phyloP scores from a whole-genome alignment of 768 basidiomycete species.

The Boletus rufocinnamomeus region DNA sequence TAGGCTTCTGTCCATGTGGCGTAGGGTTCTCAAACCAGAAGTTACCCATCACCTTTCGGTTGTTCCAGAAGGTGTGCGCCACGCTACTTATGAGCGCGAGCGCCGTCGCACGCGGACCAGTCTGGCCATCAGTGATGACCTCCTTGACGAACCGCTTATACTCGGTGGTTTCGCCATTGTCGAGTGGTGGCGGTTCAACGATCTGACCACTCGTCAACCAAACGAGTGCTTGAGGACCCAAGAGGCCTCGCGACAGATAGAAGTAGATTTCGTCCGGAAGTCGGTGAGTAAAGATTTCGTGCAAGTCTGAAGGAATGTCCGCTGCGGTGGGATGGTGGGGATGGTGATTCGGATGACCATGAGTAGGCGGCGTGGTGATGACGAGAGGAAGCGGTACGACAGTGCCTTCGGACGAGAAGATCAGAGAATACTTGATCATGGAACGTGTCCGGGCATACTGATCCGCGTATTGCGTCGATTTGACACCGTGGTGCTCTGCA shows the following conservation, averaged over 20 bases:
- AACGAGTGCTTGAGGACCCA: constrained; percentile 88
- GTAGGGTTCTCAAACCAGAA: constrained; percentile 74
- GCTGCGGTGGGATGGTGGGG: constrained; percentile 73
- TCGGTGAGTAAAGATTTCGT: constrained; percentile 92
- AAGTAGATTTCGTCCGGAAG: constrained; percentile 97
- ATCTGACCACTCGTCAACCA: constrained; percentile 91
- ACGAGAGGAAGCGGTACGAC: constrained; percentile 82
- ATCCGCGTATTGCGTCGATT: constrained; percentile 77
- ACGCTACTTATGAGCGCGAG: constrained; percentile 86
- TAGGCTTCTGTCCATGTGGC: constrained; percentile 53
- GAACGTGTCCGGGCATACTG: constrained; percentile 86
- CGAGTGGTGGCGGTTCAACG: constrained; percentile 83
- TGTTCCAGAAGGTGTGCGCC: constrained; percentile 78
- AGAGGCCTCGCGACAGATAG: constrained; percentile 89
- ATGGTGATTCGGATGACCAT: constrained; percentile 57
- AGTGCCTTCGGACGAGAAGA: constrained; percentile 84
- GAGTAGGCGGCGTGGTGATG: constrained; percentile 49
- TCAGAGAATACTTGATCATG: constrained; percentile 89
- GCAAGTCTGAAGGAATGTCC: constrained; percentile 88
- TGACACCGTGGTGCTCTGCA: constrained; percentile 80
- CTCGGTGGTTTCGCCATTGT: constrained; percentile 94
- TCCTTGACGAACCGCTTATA: constrained; percentile 95
- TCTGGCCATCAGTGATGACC: constrained; percentile 92
- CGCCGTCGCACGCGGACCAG: constrained; percentile 88
- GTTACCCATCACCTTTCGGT: constrained; percentile 65